A percentile compares a stretch with the other conserved stretches of the same genome.
phyloP scores from a whole-genome alignment of 176 grass and related monocot species.

The Dendrocalamus sinicus region DNA sequence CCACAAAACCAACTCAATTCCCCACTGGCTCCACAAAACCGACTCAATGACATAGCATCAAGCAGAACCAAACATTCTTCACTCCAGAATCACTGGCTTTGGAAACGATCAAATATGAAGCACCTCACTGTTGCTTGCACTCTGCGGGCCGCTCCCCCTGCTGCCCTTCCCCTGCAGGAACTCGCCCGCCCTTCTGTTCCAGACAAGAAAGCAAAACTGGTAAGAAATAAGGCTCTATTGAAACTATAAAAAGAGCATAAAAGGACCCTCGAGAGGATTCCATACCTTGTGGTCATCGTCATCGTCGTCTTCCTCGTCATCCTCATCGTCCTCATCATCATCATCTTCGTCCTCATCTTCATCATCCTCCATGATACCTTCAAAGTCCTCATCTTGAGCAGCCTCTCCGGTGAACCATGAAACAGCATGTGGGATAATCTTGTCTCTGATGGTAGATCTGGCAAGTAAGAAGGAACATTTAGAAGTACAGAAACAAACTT shows the following conservation, averaged over 20 bases:
- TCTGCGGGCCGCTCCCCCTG: conserved; percentile 80
- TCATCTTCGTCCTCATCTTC: conserved; percentile 56
- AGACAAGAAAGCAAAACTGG: conserved; percentile 9
- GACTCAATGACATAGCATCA: conserved; percentile 42
- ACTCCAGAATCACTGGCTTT: conserved; percentile 21
- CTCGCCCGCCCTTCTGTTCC: conserved; percentile 59
- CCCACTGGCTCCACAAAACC: conserved; percentile 40
- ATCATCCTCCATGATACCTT: conserved; percentile 70
- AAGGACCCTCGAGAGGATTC: neutral
- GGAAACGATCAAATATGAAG: conserved; percentile 19
- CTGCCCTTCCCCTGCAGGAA: conserved; percentile 57
- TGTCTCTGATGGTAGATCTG: conserved; percentile 94
- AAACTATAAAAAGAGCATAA: neutral
- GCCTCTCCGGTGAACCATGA: conserved; percentile 95
- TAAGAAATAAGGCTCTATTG: neutral
- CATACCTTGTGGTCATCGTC: conserved; percentile 53
- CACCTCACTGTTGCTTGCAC: conserved; percentile 86
- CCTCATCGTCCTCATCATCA: conserved; percentile 38
- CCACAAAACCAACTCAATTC: conserved; percentile 31
- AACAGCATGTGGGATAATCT: conserved; percentile 94
- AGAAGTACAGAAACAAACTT: neutral
- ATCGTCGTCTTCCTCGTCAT: conserved; percentile 45
- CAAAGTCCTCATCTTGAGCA: conserved; percentile 71
- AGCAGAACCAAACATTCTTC: conserved; percentile 50
- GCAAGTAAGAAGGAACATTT: conserved; percentile 5